Percentiles rank a stretch among this genome's conserved stretches.
These are phyloP conservation scores for Vanderwaltozyma verrucispora DNA, from an alignment of 805 yeast genomes.

Conservation along the genomic window DNA sequence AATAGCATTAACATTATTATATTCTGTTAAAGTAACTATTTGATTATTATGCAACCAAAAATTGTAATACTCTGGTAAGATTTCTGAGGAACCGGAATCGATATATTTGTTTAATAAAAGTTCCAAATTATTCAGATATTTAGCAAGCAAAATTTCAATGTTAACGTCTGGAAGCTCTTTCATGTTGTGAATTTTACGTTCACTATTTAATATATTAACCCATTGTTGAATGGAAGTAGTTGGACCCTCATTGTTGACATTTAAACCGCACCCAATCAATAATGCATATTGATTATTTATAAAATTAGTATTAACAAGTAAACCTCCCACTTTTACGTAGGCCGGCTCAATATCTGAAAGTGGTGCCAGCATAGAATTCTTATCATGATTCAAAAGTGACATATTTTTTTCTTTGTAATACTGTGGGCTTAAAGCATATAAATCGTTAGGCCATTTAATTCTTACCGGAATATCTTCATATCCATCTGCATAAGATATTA, in stretches of 20 bases:
- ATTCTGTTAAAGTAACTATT: slow-evolving; percentile 54
- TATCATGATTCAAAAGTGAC: slow-evolving; percentile 13
- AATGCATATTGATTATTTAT: slow-evolving; percentile 49
- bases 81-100: slow-evolving; percentile 53
- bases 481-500: slow-evolving; percentile 48
- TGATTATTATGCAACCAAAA: slow-evolving; percentile 82
- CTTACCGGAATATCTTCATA: slow-evolving; percentile 68
- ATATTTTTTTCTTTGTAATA: slow-evolving; percentile 30
- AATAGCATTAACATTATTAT: slow-evolving; percentile 43
- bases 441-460: slow-evolving; percentile 96
- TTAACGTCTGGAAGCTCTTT: slow-evolving; percentile 36
- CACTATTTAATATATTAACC: slow-evolving; percentile 47
- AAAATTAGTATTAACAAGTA: slow-evolving; percentile 70
- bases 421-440: slow-evolving; percentile 65
- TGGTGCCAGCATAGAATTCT: slow-evolving; percentile 27
- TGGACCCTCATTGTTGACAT: slow-evolving; percentile 78
- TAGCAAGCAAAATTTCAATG: slow-evolving; percentile 41
- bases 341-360: slow-evolving; percentile 50
- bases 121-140: slow-evolving; percentile 55
- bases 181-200: slow-evolving; percentile 35
- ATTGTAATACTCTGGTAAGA: slow-evolving; percentile 61
- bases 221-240: slow-evolving; percentile 78
- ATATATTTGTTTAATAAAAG: slow-evolving; percentile 49
- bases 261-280: slow-evolving; percentile 81
- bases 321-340: slow-evolving; percentile 73